Base-by-base conservation (phyloP, 306 rosid genomes). In the Acacia crassicarpa region DNA sequence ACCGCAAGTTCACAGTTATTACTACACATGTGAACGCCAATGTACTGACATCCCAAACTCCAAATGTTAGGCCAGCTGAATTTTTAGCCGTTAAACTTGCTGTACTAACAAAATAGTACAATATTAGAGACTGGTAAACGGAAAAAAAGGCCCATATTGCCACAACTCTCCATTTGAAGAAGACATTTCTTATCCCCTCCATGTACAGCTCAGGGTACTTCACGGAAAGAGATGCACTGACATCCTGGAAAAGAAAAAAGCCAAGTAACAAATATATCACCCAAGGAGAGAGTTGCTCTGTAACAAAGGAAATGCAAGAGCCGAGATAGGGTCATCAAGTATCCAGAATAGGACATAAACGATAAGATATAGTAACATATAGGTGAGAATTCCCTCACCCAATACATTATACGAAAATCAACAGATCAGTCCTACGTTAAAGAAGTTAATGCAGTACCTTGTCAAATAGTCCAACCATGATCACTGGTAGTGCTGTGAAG, bases 41-140 rank as follows among this genome's bases (percentile, higher is more conserved):
- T 78, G 99, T 95, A 89, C 99, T 89, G 84, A 93, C 92, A 89
- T 95, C 99, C 97, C 95, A 92, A 72, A 92, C 90, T 78, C 98
- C 98, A 82, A 93, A 92, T 80, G 85, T 83, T 87, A 88, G 91
- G 75, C 99, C 99, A 6, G 86, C 79, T 59, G 93, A 80, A 84
- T 86, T 91, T 83, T 86, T 91, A 81, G 90, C 92, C 84, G 85
- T 77, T 76, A 81, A 63, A 51, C 85, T 92, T 58, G 98, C 75
- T 45, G 74, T 20, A 51, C 86, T 89, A 56, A 89, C 93, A 84
- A 93, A 93, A 81, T 82, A 87, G 87, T 32, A 95, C 83, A 93
- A 91, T 80, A 95, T 63, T 46, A 95, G 89, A 86, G 99, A 95
- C 84, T 95, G 99, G 84, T 93, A 93, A 73, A 95, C 69, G 10